Conservation (phyloP, 2,329 filamentous ascomycete genomes). For the Corinectria fuckeliana region DNA sequence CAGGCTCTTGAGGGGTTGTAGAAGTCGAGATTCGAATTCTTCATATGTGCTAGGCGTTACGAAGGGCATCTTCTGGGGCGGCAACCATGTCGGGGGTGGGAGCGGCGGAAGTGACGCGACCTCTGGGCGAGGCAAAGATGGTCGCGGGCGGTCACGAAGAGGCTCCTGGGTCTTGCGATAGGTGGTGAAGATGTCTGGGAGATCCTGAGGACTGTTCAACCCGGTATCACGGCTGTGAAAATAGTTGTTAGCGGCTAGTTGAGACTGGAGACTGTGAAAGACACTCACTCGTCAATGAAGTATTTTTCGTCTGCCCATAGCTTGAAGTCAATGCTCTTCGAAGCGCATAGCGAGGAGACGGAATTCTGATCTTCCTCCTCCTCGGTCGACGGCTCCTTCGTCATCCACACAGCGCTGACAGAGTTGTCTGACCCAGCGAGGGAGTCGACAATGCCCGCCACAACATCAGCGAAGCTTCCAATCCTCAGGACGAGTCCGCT, state of each 20-base stretch:
- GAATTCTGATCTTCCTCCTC: slow-evolving; percentile 69
- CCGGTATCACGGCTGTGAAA: slow-evolving; percentile 67
- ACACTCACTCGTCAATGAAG: slow-evolving; percentile 76
- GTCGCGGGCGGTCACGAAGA: slow-evolving; percentile 68
- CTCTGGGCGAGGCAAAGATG: slow-evolving; percentile 59
- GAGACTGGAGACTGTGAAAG: not conserved
- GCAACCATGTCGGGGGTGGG: slow-evolving; percentile 56
- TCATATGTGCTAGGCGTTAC: slow-evolving; percentile 62
- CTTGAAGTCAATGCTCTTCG: slow-evolving; percentile 64
- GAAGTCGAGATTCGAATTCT: slow-evolving; percentile 59
- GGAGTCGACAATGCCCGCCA: slow-evolving; percentile 62
- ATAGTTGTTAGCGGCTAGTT: slow-evolving; percentile 20
- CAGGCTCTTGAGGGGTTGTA: slow-evolving; percentile 62
- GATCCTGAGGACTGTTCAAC: slow-evolving; percentile 60
- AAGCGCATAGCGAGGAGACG: slow-evolving; percentile 60
- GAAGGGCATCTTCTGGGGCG: slow-evolving; percentile 68
- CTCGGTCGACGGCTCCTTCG: slow-evolving; percentile 71
- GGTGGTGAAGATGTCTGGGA: slow-evolving; percentile 78
- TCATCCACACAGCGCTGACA: slow-evolving; percentile 76
- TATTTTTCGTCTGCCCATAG: slow-evolving; percentile 80
- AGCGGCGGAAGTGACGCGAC: slow-evolving; percentile 61
- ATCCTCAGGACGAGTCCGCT: slow-evolving; percentile 70
- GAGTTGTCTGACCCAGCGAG: slow-evolving; percentile 50
- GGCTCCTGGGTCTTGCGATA: slow-evolving; percentile 78
- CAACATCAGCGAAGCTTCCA: slow-evolving; percentile 65